These are phyloP conservation scores for Crinitomyces ghanaensis DNA, from an alignment of 805 yeast genomes.

Conservation along the genomic window DNA sequence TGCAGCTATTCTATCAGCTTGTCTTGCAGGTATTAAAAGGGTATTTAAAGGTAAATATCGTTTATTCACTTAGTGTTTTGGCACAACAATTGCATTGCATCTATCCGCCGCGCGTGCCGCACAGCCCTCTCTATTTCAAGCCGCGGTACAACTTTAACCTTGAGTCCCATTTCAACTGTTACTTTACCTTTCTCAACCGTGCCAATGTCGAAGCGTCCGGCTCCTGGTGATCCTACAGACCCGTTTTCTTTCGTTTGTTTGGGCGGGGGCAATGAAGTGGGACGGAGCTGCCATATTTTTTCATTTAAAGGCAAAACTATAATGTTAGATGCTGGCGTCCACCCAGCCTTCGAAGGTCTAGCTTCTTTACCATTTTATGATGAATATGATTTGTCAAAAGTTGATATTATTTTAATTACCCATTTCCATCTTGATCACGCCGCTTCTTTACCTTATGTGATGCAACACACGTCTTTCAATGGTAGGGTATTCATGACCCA, in stretches of 20 bases:
- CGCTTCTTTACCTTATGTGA: constrained; percentile 92
- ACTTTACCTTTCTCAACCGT: too few species aligned
- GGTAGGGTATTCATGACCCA: constrained; percentile 99
- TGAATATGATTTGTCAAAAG: constrained; percentile 79
- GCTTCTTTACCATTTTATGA: constrained; percentile 92
- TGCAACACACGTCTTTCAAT: constrained; percentile 90
- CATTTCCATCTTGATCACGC: constrained; percentile 98
- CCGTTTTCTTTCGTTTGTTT: constrained; percentile 65
- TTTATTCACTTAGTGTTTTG: too few species aligned
- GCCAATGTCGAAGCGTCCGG: constrained; percentile 20
- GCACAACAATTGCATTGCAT: too few species aligned
- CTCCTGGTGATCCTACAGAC: constrained; percentile 24
- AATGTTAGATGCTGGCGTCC: constrained; percentile 97
- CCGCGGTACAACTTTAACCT: too few species aligned
- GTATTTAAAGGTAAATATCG: too few species aligned
- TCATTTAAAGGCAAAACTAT: constrained; percentile 89
- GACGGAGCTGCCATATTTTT: constrained; percentile 87
- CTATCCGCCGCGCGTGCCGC: too few species aligned
- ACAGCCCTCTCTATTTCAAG: too few species aligned
- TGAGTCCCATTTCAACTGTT: too few species aligned
- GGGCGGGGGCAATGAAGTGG: constrained; percentile 99
- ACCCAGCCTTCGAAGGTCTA: constrained; percentile 86
- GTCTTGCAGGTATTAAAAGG: too few species aligned
- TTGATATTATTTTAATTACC: constrained; percentile 77
- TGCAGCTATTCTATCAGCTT: too few species aligned